Percentiles rank a stretch among this genome's conserved stretches.
phyloP scores from a whole-genome alignment of 306 rosid genomes.

The Pterocarpus santalinus region DNA sequence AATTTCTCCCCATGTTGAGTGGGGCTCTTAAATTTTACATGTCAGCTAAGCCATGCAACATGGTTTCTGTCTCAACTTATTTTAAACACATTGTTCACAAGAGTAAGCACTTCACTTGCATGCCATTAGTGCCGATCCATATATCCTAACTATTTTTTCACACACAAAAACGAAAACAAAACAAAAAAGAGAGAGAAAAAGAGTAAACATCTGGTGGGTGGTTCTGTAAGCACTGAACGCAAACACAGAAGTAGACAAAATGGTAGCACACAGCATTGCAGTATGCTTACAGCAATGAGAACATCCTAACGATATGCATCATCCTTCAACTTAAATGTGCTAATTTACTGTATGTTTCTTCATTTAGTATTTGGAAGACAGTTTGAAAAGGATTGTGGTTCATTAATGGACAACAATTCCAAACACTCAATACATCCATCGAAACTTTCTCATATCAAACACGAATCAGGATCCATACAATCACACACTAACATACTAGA shows the following conservation, averaged over 20 bases:
- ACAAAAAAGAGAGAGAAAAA: too few relatives aligned
- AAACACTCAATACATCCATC: background rate
- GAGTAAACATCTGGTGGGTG: too few relatives aligned
- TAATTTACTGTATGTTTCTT: background rate
- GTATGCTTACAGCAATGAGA: background rate
- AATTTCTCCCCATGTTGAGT: background rate
- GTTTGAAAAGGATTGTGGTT: background rate
- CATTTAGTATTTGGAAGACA: background rate
- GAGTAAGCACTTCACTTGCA: too few relatives aligned
- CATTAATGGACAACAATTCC: background rate
- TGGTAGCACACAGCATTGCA: background rate
- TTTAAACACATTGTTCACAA: too few relatives aligned
- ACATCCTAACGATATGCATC: background rate
- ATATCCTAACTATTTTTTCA: too few relatives aligned
- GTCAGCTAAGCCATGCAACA: background rate
- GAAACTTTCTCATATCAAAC: background rate
- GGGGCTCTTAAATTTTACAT: background rate
- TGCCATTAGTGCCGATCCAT: too few relatives aligned
- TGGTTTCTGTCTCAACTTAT: background rate
- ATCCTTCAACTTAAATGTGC: background rate
- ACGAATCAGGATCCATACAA: constrained; percentile 14
- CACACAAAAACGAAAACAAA: too few relatives aligned
- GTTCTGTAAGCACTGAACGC: too few relatives aligned
- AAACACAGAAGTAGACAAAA: background rate
- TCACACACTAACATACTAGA: constrained; percentile 5